Conservation (phyloP, 1,139 yeast species). For the Sugiyamaella novakii region DNA sequence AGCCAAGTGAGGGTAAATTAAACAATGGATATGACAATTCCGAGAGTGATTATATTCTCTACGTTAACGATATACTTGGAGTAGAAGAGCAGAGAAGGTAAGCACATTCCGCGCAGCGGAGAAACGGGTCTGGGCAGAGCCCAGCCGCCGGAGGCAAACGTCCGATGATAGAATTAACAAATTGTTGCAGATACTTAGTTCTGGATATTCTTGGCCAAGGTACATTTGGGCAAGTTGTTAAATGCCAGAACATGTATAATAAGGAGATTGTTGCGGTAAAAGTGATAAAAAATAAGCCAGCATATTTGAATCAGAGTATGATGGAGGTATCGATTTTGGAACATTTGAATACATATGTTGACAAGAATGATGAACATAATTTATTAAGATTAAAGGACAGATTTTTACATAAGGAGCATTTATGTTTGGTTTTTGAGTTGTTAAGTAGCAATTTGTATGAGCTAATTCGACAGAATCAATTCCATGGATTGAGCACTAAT, state of each 20-base stretch:
- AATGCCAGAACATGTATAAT: slow-evolving; percentile 87
- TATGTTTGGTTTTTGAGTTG: slow-evolving; percentile 89
- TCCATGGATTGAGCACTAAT: slow-evolving; percentile 83
- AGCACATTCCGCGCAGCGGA: not conserved
- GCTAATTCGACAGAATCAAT: slow-evolving; percentile 87
- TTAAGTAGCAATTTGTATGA: slow-evolving; percentile 88
- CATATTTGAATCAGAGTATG: slow-evolving; percentile 86
- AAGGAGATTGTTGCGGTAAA: slow-evolving; percentile 93
- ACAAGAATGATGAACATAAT: slow-evolving; percentile 67
- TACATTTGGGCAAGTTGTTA: slow-evolving; percentile 97
- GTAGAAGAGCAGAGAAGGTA: slow-evolving; percentile 68
- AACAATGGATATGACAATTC: slow-evolving; percentile 89
- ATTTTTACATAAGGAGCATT: slow-evolving; percentile 88
- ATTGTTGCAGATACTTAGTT: slow-evolving; percentile 62
- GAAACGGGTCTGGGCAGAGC: no score
- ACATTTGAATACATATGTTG: slow-evolving; percentile 71
- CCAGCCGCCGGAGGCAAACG: no score
- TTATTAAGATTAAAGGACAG: slow-evolving; percentile 81
- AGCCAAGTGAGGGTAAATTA: slow-evolving; percentile 80
- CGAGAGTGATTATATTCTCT: slow-evolving; percentile 86
- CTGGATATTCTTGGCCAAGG: slow-evolving; percentile 93
- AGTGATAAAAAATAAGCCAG: slow-evolving; percentile 90
- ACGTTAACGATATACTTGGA: slow-evolving; percentile 92
- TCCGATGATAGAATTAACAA: no score
- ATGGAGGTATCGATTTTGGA: slow-evolving; percentile 89